Conservation (phyloP, 2,329 filamentous ascomycete species). For the Aspergillus sp. region DNA sequence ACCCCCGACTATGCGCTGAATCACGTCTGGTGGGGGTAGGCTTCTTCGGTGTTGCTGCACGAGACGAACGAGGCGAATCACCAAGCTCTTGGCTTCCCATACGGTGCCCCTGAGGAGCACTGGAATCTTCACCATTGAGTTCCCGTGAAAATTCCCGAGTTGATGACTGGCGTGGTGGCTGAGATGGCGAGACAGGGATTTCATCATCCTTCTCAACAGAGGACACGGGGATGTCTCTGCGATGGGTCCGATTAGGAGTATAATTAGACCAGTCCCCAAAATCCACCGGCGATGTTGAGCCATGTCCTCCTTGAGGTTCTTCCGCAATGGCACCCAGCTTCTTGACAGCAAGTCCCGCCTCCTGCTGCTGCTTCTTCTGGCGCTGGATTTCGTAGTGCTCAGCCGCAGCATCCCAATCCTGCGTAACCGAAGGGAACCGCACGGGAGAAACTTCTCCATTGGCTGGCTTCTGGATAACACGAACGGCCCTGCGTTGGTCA, state of each 20-base stretch:
- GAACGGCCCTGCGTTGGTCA: conserved; percentile 36
- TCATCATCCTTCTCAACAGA: conserved; percentile 27
- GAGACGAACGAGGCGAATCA: conserved; percentile 19
- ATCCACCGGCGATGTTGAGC: not conserved
- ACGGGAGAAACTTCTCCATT: conserved; percentile 15
- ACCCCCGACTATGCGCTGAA: conserved; percentile 3
- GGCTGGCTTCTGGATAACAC: conserved; percentile 34
- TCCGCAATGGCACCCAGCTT: conserved; percentile 22
- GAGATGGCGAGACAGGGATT: conserved; percentile 20
- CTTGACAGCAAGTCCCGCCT: conserved; percentile 3
- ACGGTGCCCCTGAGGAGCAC: conserved; percentile 9
- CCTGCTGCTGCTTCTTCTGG: conserved; percentile 13
- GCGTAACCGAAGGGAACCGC: conserved; percentile 35
- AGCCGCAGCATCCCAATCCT: conserved; percentile 35
- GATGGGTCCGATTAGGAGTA: not conserved
- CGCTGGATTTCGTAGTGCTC: conserved; percentile 17
- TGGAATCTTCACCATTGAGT: not conserved
- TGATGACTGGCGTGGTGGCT: conserved; percentile 3
- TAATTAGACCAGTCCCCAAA: not conserved
- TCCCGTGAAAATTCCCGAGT: not conserved
- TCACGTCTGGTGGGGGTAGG: not conserved
- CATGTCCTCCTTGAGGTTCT: conserved; percentile 6
- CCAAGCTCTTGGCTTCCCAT: conserved; percentile 29
- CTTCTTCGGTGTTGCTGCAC: not conserved
- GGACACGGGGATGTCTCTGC: conserved; percentile 24